Evolutionary conservation across 116 monocot genomes (phyloP), one percentile per base, ranked within the genome.

Genomic region (Phalaenopsis hybrid): DNA sequence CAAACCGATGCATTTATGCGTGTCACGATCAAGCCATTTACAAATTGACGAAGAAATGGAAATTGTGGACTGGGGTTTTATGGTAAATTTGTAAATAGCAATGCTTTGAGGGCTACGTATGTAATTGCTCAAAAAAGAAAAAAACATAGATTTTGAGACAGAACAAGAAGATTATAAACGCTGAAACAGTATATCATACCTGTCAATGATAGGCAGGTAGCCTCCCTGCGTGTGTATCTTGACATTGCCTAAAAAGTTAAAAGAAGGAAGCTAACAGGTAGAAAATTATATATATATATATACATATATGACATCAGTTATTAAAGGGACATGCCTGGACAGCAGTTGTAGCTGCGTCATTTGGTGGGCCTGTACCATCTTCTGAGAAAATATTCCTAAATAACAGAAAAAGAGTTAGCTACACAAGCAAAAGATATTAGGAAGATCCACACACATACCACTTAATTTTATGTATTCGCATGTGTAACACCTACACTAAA

Each of bases 181-280:
- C 21, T 61, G 52, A 61, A 6, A n/a, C 18, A 21, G 61, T 61
- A 61, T 33, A 13, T 70, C 34, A 70, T 70, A 70, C 97, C 97
- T 52, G 98, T 98, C 89, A 98, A 82, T 72, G 90, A 98, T 17
- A 98, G 87, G 85, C 92, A 98, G 44, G 93, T 95, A 73, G 88
- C 93, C 76, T 98, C 98, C 83, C 92, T 90, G 16, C 98, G 89
- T 28, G 82, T 86, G 50, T 98, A 98, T 68, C 98, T 89, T 70
- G 98, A 86, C 86, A 98, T 89, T 28, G 98, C 97, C 97, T 93
- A 69, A 25, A 79, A 83, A 78, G 46, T 0, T 28, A 28, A 50
- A 11, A 69, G 34, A 70, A 37, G 28, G 15, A 31, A 23, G 70
- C 34, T 37, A 37, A 34, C 34, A 16, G 52, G 11, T 34, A 33